Base-by-base conservation (phyloP, 768 basidiomycete genomes). In the Lyophyllum atratum region DNA sequence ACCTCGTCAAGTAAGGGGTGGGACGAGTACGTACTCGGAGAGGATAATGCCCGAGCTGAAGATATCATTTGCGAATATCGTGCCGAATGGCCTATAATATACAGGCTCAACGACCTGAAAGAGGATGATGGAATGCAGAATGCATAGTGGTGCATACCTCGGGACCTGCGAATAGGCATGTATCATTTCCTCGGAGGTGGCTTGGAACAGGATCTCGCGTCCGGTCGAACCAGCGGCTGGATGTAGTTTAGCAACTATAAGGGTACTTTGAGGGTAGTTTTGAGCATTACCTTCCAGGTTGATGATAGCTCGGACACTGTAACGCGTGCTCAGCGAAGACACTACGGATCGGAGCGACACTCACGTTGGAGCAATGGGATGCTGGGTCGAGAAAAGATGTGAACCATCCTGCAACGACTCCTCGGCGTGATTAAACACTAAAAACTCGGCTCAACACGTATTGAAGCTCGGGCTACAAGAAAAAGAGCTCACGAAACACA, bases 371-470 rank as follows among this genome's bases (percentile, higher is more conserved):
- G 84, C 86, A 56, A 79, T 79, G 15, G 84, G 85, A 68, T 97
- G 93, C 65, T 96, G 93, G 0, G 94, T 97, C 6, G 94, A 87
- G 70, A 89, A 98, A 4, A 97, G 77, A 72, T 98, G 95, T 0
- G 93, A 95, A 0, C 90, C 95, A 66, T 98, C 96, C 70, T 98
- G 96, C 28, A 98, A 74, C 1, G 90, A 93, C 68, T 98, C 95
- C 71, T 98, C 95, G 11, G 90, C 96, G 59, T 96, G 83, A 63
- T 98, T 98, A 76, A 96, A 97, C 59, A 98, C 93, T 95, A 59
- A 29, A 43, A 37, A 39, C 17, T 12, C 34, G 17, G 12, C 42
- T 24, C n/a, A 15, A 5, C n/a, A 28, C 9, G 4, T 15, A n/a
- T n/a, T n/a, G n/a, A n/a, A n/a, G n/a, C n/a, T 29, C 46, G 17